Evolutionary conservation across 805 yeast genomes (phyloP).

Genomic region (Starmerella etchellsii): DNA sequence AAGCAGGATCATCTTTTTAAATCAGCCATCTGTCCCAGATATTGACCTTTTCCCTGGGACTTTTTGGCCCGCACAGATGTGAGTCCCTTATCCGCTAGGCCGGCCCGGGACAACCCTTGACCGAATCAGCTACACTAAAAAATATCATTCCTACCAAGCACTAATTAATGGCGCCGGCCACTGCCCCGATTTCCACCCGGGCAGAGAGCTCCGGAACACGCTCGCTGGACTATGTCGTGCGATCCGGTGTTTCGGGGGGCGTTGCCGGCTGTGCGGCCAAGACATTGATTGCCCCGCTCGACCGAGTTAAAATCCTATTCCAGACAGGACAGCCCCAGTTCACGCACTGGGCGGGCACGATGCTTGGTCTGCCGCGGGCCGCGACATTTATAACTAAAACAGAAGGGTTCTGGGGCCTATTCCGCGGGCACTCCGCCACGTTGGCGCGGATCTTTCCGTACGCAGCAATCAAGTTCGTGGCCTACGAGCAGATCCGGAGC

Average conservation of each 20-base stretch:
- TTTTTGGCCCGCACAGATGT: too few species aligned
- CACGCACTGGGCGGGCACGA: constrained; percentile 63
- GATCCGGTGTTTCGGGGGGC: constrained; percentile 91
- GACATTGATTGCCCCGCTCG: constrained; percentile 88
- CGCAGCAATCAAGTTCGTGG: constrained; percentile 92
- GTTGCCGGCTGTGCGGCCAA: constrained; percentile 93
- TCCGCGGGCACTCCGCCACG: constrained; percentile 94
- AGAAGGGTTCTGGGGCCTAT: constrained; percentile 72
- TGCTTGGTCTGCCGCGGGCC: constrained; percentile 64
- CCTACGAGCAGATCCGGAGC: constrained; percentile 83
- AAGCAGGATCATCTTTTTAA: too few species aligned
- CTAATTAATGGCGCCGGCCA: too few species aligned
- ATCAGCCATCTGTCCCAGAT: too few species aligned
- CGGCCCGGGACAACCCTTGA: too few species aligned
- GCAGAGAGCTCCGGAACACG: constrained; percentile 39
- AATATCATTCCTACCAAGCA: too few species aligned
- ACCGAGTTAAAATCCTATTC: constrained; percentile 84
- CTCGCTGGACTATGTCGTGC: constrained; percentile 61
- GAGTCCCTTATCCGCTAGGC: too few species aligned
- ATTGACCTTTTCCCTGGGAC: too few species aligned
- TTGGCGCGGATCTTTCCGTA: constrained; percentile 84
- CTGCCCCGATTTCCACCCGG: too few species aligned
- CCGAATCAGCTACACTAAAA: too few species aligned
- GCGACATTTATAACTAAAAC: constrained; percentile 47
- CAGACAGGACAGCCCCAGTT: constrained; percentile 92